These are phyloP conservation scores for Penicillium hesseltinei DNA, from an alignment of 2,329 filamentous ascomycete species.

Conservation along the genomic window DNA sequence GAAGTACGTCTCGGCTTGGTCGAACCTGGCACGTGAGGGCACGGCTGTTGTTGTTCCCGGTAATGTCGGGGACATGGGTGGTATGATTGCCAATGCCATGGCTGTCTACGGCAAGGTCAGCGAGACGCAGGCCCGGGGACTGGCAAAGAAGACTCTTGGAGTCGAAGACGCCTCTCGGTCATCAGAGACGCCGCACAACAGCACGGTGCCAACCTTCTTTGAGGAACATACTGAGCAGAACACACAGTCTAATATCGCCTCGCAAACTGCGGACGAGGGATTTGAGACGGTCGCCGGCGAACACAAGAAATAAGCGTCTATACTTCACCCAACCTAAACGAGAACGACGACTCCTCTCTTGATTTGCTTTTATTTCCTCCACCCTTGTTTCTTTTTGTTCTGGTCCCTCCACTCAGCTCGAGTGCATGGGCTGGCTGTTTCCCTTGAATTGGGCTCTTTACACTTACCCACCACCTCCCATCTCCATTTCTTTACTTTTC, in stretches of 20 bases:
- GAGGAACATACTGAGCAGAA: constrained; percentile 13
- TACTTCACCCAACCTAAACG: constrained; percentile 3
- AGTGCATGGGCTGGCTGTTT: not conserved
- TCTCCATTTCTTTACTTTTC: constrained; percentile 1
- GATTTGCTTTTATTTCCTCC: constrained; percentile 1
- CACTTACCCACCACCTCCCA: not conserved
- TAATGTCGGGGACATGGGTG: constrained; percentile 91
- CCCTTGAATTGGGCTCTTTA: not conserved
- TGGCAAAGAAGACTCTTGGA: constrained; percentile 46
- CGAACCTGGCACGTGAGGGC: constrained; percentile 87
- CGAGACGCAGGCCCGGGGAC: constrained; percentile 69
- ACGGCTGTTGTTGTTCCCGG: constrained; percentile 94
- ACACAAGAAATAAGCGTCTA: constrained; percentile 28
- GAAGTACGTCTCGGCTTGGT: constrained; percentile 97
- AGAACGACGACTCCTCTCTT: constrained; percentile 13
- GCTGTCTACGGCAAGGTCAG: constrained; percentile 93
- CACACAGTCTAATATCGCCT: constrained; percentile 39
- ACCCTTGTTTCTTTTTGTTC: not conserved
- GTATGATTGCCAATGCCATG: constrained; percentile 95
- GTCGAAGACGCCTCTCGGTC: constrained; percentile 18
- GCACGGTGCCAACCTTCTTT: constrained; percentile 15
- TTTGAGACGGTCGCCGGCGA: constrained; percentile 45
- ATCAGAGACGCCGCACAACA: constrained; percentile 22
- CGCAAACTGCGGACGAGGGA: constrained; percentile 49
- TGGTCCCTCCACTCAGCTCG: not conserved